Evolutionary conservation across 768 basidiomycete genomes (phyloP), one percentile per base, ranked within the genome.

Genomic region (Megacollybia marginata): DNA sequence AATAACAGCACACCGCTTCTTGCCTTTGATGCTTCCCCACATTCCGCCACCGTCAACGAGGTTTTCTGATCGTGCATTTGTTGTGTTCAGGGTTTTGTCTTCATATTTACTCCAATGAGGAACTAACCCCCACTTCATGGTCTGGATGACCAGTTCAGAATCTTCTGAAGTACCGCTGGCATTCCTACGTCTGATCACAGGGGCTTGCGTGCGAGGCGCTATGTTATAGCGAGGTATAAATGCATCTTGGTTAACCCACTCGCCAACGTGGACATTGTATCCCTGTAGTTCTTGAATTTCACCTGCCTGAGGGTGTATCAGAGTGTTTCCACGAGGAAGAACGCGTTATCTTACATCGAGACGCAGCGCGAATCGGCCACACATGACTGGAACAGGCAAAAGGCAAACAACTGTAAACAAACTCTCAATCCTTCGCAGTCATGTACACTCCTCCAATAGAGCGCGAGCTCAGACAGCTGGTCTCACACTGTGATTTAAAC

Each of bases 81-180:
- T 95, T 1, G 94, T 96, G 57, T 79, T 89, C 38, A 92, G 66
- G 0, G 72, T 70, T 46, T 76, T 78, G 53, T 85, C 80, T 54
- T 93, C 88, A 35, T 69, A 65, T 60, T 89, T 90, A 60, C 73
- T 79, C 84, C 85, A 93, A 61, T 88, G 82, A 1, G 89, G 91
- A 2, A 92, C 79, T 1, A 94, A 71, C 7, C 94, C 93, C 93
- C 93, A 97, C 51, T 76, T 83, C 90, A 91, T 92, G 0, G 86
- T 85, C 33, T 90, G 87, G 54, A 94, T 62, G 19, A 86, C 68
- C 16, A 83, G 65, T 11, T 63, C 31, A 15, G 19, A 42, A 2
- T 44, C 34, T 15, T 49, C 50, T 5, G 50, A 48, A 19, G 55
- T 48, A n/a, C 51, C 58, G 13, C 59, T 54, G 46, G 62, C 69